Base-by-base conservation (phyloP, 2,329 filamentous ascomycete genomes). In the Aplosporella prunicola region DNA sequence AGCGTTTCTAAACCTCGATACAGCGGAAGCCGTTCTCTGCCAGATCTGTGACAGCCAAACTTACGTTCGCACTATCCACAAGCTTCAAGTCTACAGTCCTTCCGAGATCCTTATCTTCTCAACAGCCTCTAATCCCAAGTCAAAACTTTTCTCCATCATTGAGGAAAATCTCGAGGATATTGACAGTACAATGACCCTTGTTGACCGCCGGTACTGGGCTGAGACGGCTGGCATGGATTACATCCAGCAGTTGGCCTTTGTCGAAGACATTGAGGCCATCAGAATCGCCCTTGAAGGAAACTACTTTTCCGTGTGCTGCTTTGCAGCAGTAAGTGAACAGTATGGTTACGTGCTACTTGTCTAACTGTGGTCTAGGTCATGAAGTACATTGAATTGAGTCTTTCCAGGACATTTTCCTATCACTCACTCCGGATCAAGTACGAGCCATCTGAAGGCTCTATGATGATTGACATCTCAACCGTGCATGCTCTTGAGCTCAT, bases 31-130 rank as follows among this genome's bases (percentile, higher is more conserved):
- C 11, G 76, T 87, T 18, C 70, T 96, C 25, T 93, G 85, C 52
- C 86, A 95, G 52, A 89, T 96, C 45, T 87, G 82, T 52, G 89
- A 96, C 57, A 93, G 80, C 40, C 87, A 94, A 55, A 93, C 87
- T 22, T 96, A 93, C 55, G 79, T 87, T 40, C 80, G 80, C 52
- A 93, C 87, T 0, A 68, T 93, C 20, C 84, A 93, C 58, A 94
- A 95, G 55, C 71, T 96, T 22, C 74, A 76, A 35, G 77, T 94
- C 16, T 82, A 85, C 48, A 75, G 81, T 16, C 88, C 89, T 0
- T 82, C 80, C 2, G 77, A 80, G 45, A 82, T 95, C 33, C 63
- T 96, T 1, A 79, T 93, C 47, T 78, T 86, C 51, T 73, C 74
- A 4, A 81, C 81, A 2, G 73, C 78, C n/a, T 76, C 79, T 13